Percentiles rank a stretch among this genome's conserved stretches.
Conservation (phyloP, 2,329 filamentous ascomycete species). For the Ophiostoma himal-ulmi region DNA sequence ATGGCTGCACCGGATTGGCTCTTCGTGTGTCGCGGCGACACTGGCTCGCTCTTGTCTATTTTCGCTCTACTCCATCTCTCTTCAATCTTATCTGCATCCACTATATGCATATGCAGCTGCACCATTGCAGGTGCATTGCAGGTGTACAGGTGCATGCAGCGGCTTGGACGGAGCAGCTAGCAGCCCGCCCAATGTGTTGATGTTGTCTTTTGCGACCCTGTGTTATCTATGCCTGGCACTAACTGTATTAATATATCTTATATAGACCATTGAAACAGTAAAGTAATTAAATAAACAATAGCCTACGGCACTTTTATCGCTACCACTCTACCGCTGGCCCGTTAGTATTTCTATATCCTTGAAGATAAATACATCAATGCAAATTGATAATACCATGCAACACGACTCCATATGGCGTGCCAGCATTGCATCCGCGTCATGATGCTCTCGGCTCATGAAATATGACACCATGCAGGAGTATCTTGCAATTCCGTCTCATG, state of each 20-base stretch:
- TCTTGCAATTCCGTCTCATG: not conserved
- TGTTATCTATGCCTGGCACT: not conserved
- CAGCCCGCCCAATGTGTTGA: not conserved
- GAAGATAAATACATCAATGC: not conserved
- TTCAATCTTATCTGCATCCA: conserved; percentile 4
- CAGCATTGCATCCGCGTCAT: not conserved
- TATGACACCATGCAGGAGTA: not conserved
- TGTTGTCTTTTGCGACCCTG: not conserved
- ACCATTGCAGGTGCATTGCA: not conserved
- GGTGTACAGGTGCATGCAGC: not conserved
- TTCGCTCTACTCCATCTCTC: not conserved
- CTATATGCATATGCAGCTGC: not conserved
- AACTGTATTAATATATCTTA: too few species aligned
- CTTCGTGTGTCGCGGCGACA: not conserved
- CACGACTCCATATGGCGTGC: not conserved
- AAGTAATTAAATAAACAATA: too few species aligned
- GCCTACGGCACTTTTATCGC: not conserved
- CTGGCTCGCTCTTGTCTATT: not conserved
- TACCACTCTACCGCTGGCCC: not conserved
- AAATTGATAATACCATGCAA: not conserved
- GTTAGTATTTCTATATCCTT: not conserved
- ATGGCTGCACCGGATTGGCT: not conserved
- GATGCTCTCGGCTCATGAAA: not conserved
- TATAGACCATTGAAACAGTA: too few species aligned
- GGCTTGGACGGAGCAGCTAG: not conserved